These are phyloP conservation scores for Neurospora sp. DNA, from an alignment of 495 filamentous ascomycete species.

Conservation along the genomic window DNA sequence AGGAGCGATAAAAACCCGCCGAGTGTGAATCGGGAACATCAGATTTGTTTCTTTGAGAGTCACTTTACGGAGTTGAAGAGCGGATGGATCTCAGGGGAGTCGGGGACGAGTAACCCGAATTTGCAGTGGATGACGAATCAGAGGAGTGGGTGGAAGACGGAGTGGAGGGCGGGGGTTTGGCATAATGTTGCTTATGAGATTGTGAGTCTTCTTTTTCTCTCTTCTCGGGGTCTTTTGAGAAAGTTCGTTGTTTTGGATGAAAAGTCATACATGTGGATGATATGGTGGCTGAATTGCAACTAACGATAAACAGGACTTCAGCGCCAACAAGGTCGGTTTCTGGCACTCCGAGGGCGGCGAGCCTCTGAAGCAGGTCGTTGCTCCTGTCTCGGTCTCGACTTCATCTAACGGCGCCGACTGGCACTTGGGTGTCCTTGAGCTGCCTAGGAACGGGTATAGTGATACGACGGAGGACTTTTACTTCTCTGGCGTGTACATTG, in stretches of 20 bases:
- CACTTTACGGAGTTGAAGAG: slow-evolving; percentile 68
- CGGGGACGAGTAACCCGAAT: slow-evolving; percentile 39
- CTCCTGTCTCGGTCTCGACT: slow-evolving; percentile 45
- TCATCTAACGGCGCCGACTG: slow-evolving; percentile 63
- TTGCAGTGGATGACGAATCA: slow-evolving; percentile 37
- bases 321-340: slow-evolving; percentile 48
- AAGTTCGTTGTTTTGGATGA: no score
- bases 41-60: slow-evolving; percentile 62
- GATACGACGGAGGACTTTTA: slow-evolving; percentile 56
- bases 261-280: background rate
- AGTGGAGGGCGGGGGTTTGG: slow-evolving; percentile 49
- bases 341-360: slow-evolving; percentile 56
- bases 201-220: slow-evolving; percentile 8
- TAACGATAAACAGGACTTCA: slow-evolving; percentile 38
- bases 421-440: slow-evolving; percentile 62
- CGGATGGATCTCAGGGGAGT: slow-evolving; percentile 51
- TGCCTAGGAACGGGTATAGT: slow-evolving; percentile 45
- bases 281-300: background rate
- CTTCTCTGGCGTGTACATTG: slow-evolving; percentile 63
- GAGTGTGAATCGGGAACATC: slow-evolving; percentile 50
- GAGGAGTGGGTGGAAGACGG: slow-evolving; percentile 32
- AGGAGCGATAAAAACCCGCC: slow-evolving; percentile 47
- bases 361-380: slow-evolving; percentile 45
- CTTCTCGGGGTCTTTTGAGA: no score
- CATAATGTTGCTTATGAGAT: slow-evolving; percentile 64